A percentile compares a stretch with the other conserved stretches of the same genome.
Evolutionary conservation across 352 stramenopile species (phyloP).

Genomic region (Phytopythium delawarense): DNA sequence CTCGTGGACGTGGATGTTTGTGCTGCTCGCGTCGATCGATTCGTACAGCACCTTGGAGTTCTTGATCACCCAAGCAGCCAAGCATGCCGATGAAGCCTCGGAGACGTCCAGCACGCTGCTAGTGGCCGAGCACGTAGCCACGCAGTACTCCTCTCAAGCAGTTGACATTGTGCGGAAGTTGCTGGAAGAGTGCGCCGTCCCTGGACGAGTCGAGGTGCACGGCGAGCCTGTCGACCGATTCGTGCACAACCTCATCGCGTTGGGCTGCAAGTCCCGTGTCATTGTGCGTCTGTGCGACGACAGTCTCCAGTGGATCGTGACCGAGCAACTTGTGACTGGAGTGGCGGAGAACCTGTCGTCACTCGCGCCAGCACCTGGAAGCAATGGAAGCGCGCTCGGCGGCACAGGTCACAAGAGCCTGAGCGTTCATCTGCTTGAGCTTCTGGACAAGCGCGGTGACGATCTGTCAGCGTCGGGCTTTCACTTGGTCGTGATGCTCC

Average conservation of each 20-base stretch:
- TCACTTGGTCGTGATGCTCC: slow-evolving; percentile 40
- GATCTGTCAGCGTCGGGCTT: slow-evolving; percentile 42
- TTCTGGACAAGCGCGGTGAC: slow-evolving; percentile 27
- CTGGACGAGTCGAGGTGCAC: background rate
- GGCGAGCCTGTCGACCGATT: slow-evolving; percentile 1
- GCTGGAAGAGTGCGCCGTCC: slow-evolving; percentile 24
- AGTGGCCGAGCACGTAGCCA: slow-evolving; percentile 36
- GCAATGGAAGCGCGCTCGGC: slow-evolving; percentile 10
- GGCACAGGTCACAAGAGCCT: slow-evolving; percentile 3
- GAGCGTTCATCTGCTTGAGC: slow-evolving; percentile 15
- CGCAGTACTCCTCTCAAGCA: slow-evolving; percentile 35
- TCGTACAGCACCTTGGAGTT: slow-evolving; percentile 42
- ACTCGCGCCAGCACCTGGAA: slow-evolving; percentile 3
- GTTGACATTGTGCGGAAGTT: slow-evolving; percentile 45
- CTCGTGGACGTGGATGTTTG: slow-evolving; percentile 52
- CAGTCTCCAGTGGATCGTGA: slow-evolving; percentile 63
- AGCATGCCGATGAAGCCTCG: slow-evolving; percentile 12
- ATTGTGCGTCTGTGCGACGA: slow-evolving; percentile 45
- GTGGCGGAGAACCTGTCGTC: slow-evolving; percentile 23
- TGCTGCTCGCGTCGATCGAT: slow-evolving; percentile 39
- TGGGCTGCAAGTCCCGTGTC: slow-evolving; percentile 28
- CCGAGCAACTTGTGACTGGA: slow-evolving; percentile 31
- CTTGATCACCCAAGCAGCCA: slow-evolving; percentile 24
- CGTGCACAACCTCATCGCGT: slow-evolving; percentile 16
- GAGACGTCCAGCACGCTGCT: slow-evolving; percentile 15